Conservation (phyloP, 2,329 filamentous ascomycete genomes). For the Aspergillus texensis region DNA sequence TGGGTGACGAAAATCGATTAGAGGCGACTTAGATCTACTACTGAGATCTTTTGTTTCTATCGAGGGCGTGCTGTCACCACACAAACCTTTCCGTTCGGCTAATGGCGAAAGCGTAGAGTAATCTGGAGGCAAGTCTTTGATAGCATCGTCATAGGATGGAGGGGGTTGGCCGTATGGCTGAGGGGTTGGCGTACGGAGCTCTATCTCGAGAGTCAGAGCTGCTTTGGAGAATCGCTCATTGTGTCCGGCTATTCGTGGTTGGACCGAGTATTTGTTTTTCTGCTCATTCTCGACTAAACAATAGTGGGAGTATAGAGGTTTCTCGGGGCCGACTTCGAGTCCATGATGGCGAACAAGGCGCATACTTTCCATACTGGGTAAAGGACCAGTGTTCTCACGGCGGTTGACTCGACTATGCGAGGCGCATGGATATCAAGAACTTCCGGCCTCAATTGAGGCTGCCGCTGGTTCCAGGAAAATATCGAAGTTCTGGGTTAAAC, state of each 20-base stretch:
- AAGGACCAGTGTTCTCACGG: background rate
- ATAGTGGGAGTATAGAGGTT: background rate
- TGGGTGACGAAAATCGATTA: slow-evolving; percentile 29
- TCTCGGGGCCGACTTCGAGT: background rate
- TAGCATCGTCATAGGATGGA: slow-evolving; percentile 37
- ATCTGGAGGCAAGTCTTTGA: slow-evolving; percentile 37
- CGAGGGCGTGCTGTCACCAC: slow-evolving; percentile 11
- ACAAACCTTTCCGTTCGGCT: slow-evolving; percentile 26
- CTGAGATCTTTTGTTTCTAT: slow-evolving; percentile 10
- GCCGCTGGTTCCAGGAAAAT: background rate
- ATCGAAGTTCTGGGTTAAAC: background rate
- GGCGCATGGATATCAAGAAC: slow-evolving; percentile 17
- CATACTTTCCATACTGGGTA: slow-evolving; percentile 21
- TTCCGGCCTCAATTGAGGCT: slow-evolving; percentile 11
- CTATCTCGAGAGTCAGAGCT: slow-evolving; percentile 13
- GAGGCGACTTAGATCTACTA: slow-evolving; percentile 9
- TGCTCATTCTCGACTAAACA: background rate
- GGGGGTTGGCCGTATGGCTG: slow-evolving; percentile 29
- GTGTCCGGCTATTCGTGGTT: background rate
- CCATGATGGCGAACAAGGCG: slow-evolving; percentile 8
- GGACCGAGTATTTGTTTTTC: background rate
- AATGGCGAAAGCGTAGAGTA: slow-evolving; percentile 32
- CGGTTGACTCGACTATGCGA: slow-evolving; percentile 13
- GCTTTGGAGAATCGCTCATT: slow-evolving; percentile 2
- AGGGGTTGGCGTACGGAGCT: slow-evolving; percentile 16